phyloP scores from a whole-genome alignment of 108 stramenopile genomes.

The Parietichytrium sp. region DNA sequence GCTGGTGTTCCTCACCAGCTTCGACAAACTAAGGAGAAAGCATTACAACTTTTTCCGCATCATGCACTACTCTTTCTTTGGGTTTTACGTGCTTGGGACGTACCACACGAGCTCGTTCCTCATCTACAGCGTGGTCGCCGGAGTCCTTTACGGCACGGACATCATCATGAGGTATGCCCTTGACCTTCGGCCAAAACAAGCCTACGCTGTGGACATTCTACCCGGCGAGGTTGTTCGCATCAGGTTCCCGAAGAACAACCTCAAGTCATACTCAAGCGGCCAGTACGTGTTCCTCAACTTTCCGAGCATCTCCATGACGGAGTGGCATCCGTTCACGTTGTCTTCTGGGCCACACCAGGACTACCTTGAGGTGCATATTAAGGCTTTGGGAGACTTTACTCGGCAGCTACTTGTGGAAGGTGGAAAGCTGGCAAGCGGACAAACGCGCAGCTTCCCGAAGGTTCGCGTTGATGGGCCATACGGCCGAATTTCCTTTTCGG shows the following conservation, averaged over 20 bases:
- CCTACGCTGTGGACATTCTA: not conserved
- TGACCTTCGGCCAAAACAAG: not conserved
- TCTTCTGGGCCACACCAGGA: slow-evolving; percentile 33
- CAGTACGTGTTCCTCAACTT: slow-evolving; percentile 51
- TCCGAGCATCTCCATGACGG: not conserved
- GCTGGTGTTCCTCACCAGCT: too few relatives aligned
- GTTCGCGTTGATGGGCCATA: slow-evolving; percentile 47
- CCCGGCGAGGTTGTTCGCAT: not conserved
- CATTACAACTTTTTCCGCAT: slow-evolving; percentile 41
- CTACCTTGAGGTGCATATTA: slow-evolving; percentile 39
- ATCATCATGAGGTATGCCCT: not conserved
- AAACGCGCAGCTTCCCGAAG: not conserved
- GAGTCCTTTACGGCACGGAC: slow-evolving; percentile 38
- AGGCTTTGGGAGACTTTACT: slow-evolving; percentile 45
- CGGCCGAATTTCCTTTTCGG: not conserved
- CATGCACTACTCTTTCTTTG: too few relatives aligned
- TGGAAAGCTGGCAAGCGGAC: too few relatives aligned
- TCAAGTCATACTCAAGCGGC: not conserved
- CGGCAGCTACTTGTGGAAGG: too few relatives aligned
- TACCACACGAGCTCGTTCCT: slow-evolving; percentile 46
- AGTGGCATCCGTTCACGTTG: slow-evolving; percentile 54
- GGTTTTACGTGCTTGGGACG: slow-evolving; percentile 37
- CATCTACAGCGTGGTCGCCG: slow-evolving; percentile 44
- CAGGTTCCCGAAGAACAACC: too few relatives aligned
- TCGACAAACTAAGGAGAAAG: slow-evolving; percentile 32